Percentiles rank a stretch among this genome's conserved stretches.
Evolutionary conservation across 2,329 filamentous ascomycete species (phyloP).

Genomic region (Venturia nashicola): DNA sequence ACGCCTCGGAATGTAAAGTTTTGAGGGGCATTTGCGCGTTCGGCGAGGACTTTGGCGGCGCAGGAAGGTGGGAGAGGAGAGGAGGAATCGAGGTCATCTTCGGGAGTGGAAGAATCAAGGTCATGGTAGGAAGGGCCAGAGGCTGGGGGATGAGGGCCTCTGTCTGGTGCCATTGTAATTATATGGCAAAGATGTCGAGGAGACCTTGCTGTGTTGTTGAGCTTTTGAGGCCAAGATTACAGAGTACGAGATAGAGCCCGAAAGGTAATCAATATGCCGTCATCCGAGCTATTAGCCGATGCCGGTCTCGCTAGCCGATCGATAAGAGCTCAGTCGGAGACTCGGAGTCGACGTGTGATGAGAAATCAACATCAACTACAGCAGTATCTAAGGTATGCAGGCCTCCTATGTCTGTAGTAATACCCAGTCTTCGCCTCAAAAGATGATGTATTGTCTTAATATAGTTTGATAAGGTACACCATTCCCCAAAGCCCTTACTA

Average conservation of each 20-base stretch:
- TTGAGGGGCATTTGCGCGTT: conserved; percentile 33
- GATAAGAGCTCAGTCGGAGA: background rate
- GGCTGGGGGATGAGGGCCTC: background rate
- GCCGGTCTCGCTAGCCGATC: background rate
- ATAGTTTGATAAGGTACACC: no score
- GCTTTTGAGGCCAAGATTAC: background rate
- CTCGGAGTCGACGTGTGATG: background rate
- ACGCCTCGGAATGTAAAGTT: conserved; percentile 77
- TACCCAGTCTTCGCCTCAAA: no score
- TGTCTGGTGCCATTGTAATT: background rate
- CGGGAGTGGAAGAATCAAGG: background rate
- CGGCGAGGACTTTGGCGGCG: conserved; percentile 12
- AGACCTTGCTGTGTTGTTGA: background rate
- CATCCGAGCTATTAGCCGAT: background rate
- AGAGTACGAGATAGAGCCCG: background rate
- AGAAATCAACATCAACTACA: background rate
- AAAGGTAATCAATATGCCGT: background rate
- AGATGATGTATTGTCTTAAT: no score
- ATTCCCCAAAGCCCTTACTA: no score
- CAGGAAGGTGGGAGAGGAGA: background rate
- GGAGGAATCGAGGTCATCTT: background rate
- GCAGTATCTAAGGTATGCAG: background rate
- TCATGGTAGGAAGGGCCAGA: background rate
- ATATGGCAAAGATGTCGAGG: background rate
- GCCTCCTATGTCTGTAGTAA: background rate